Base-by-base conservation (phyloP, 1,284 basidiomycete species). In the Sporisorium reilianum region DNA sequence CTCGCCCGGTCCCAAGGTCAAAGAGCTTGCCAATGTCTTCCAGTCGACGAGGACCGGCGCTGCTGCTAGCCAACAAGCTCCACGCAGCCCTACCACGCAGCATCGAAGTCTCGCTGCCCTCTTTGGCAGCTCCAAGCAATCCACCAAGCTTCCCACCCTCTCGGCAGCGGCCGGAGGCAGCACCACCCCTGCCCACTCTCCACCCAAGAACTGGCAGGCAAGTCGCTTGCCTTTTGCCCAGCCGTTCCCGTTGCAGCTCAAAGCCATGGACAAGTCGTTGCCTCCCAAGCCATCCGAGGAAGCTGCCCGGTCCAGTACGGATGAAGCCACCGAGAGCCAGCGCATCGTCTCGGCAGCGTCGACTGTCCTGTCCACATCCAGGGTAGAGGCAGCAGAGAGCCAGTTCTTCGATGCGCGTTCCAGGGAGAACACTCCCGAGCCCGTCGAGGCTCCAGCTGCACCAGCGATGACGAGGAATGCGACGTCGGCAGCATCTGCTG, bases 341-440 rank as follows among this genome's bases (percentile, higher is more conserved):
- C 67, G 67, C n/a, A 34, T 61, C 36, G 57, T 55, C 26, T 73
- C 70, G 22, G 44, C 56, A 18, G 48, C 70, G 5, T 67, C 64
- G 14, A 67, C 61, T 12, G 22, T 57, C 18, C 42, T 55, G 1
- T 59, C 56, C 25, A 54, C 59, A 10, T 66, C 60, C 51, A 60
- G 57, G 36, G 48, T 46, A 12, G 71, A 61, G 22, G 46, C 42
- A 34, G 54, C 42, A 3, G 62, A 68, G 11, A 75, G 57, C 36
- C 61, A 69, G 22, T 75, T 75, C 59, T 75, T 75, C 32, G 71
- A 75, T 44, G 71, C 71, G 30, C 63, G 55, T 2, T 74, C 71
- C 3, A 38, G 70, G n/a, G 62, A 56, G 23, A 64, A 64, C 25
- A 58, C 62, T 11, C 65, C 64, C 10, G 68, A 71, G 41, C 63